These are phyloP conservation scores for Sugiyamaella pinicola DNA, from an alignment of 1,139 yeast species.

Conservation along the genomic window DNA sequence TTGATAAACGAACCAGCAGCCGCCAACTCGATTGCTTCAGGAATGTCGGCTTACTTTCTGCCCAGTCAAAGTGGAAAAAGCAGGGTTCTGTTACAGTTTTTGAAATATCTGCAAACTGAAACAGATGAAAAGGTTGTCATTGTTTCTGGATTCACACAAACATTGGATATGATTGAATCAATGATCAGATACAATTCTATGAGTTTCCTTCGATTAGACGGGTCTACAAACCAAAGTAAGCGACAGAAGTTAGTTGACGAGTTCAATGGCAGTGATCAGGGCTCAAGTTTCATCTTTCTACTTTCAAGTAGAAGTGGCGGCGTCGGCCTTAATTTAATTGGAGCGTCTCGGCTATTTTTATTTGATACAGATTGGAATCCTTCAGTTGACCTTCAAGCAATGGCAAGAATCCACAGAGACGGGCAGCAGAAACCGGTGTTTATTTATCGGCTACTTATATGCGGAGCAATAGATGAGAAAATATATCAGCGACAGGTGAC, in stretches of 20 bases:
- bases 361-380: slow-evolving; percentile 97
- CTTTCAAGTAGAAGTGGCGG: slow-evolving; percentile 95
- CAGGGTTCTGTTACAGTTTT: slow-evolving; percentile 38
- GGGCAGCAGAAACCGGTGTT: slow-evolving; percentile 82
- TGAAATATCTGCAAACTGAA: slow-evolving; percentile 36
- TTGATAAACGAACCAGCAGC: slow-evolving; percentile 47
- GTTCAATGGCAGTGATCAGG: slow-evolving; percentile 58
- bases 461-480: slow-evolving; percentile 94
- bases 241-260: slow-evolving; percentile 67
- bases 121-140: slow-evolving; percentile 76
- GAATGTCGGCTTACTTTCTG: neutral
- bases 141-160: slow-evolving; percentile 87
- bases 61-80: slow-evolving; percentile 41
- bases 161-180: slow-evolving; percentile 72
- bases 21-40: neutral
- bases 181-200: slow-evolving; percentile 55
- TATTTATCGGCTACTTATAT: slow-evolving; percentile 68
- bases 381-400: slow-evolving; percentile 87
- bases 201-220: slow-evolving; percentile 72
- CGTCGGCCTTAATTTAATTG: slow-evolving; percentile 83
- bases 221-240: slow-evolving; percentile 68
- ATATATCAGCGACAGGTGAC: slow-evolving; percentile 91
- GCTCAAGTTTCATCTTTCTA: slow-evolving; percentile 62
- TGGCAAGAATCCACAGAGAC: slow-evolving; percentile 94
- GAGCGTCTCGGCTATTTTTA: slow-evolving; percentile 82